Evolutionary conservation across 2,329 filamentous ascomycete species (phyloP).

Genomic region (Orbilia oligospora): DNA sequence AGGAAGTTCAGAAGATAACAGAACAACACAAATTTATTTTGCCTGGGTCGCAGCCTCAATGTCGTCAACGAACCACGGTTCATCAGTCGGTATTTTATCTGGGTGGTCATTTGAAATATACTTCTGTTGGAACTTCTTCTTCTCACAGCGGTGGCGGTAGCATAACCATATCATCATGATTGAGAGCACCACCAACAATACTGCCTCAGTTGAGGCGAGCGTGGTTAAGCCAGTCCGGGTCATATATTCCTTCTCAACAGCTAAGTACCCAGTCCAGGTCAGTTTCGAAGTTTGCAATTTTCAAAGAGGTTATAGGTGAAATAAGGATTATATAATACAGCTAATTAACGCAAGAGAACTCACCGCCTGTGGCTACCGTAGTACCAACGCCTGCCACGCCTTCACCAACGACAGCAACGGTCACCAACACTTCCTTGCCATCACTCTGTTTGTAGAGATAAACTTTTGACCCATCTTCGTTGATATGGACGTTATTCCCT

Average conservation of each 20-base stretch:
- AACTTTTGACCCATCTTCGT: constrained; percentile 8
- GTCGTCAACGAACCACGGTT: not conserved
- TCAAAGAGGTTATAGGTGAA: not conserved
- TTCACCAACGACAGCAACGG: not conserved
- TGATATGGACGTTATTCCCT: not conserved
- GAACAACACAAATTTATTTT: not conserved
- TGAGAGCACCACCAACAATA: not conserved
- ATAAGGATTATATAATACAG: too few species aligned
- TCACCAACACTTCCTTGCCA: constrained; percentile 4
- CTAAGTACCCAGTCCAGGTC: not conserved
- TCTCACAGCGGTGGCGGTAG: not conserved
- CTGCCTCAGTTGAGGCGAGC: not conserved
- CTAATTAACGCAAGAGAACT: not conserved
- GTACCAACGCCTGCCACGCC: not conserved
- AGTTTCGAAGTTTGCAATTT: not conserved
- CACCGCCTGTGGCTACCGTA: not conserved
- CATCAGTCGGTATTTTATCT: not conserved
- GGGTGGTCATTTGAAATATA: not conserved
- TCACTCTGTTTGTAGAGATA: constrained; percentile 9
- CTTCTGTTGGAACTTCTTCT: not conserved
- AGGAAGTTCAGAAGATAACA: not conserved
- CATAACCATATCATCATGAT: not conserved
- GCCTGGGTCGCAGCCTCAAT: not conserved
- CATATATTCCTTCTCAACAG: not conserved
- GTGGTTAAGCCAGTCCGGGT: not conserved